Conservation (phyloP, 129 eudicot genomes). For the Helianthus annuus region DNA sequence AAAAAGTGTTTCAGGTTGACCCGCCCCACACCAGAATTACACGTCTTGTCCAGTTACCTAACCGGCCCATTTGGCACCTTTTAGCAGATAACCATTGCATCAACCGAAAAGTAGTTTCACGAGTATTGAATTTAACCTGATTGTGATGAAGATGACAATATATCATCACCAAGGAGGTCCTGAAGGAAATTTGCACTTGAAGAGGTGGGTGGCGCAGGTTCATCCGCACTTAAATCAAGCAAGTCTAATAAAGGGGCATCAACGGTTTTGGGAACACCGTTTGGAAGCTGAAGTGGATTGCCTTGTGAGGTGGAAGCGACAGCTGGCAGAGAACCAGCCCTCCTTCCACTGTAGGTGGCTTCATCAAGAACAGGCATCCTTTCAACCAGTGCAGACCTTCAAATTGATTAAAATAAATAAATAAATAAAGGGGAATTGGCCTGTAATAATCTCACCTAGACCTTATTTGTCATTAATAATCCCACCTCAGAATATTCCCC, state of each 20-base stretch:
- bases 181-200: constrained; percentile 85
- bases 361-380: constrained; percentile 98
- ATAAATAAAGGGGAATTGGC: no score
- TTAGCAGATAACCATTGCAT: background rate
- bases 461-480: no score
- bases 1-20: no score
- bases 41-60: no score
- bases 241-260: constrained; percentile 87
- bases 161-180: constrained; percentile 92
- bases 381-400: constrained; percentile 82
- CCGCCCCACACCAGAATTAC: no score
- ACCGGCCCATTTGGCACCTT: background rate
- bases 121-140: constrained; percentile 55
- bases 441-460: no score
- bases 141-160: constrained; percentile 51
- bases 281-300: constrained; percentile 58
- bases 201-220: constrained; percentile 64
- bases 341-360: constrained; percentile 82
- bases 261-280: constrained; percentile 66
- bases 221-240: constrained; percentile 84
- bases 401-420: constrained; percentile 18
- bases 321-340: constrained; percentile 72
- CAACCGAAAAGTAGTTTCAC: constrained; percentile 6
- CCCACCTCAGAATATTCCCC: no score
- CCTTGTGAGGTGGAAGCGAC: constrained; percentile 65